A percentile compares a stretch with the other conserved stretches of the same genome.
phyloP scores from a whole-genome alignment of 805 yeast genomes.

The Priceomyces haplophilus region DNA sequence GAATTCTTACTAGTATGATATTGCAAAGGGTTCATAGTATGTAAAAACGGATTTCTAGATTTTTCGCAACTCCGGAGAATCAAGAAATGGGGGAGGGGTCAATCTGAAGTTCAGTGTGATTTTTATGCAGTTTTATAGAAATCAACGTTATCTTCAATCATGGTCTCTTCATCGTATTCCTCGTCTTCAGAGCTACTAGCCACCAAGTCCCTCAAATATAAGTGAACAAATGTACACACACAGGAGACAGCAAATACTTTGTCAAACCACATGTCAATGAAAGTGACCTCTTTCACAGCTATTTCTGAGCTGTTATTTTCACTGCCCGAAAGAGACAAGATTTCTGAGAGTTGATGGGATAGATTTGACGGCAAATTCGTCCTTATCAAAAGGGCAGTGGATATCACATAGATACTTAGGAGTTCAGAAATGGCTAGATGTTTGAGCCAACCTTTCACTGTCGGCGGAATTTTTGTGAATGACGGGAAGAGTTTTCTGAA shows the following conservation, averaged over 20 bases:
- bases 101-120: no score
- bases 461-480: slow-evolving; percentile 13
- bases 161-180: slow-evolving; percentile 33
- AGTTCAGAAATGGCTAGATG: slow-evolving; percentile 43
- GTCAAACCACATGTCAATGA: slow-evolving; percentile 52
- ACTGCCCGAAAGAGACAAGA: slow-evolving; percentile 35
- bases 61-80: no score
- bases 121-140: slow-evolving; percentile 7
- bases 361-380: slow-evolving; percentile 46
- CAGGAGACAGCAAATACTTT: slow-evolving; percentile 47
- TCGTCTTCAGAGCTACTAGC: slow-evolving; percentile 17
- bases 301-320: slow-evolving; percentile 16
- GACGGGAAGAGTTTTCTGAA: slow-evolving; percentile 33
- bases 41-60: no score
- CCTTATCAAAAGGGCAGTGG: slow-evolving; percentile 49
- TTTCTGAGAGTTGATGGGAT: slow-evolving; percentile 38
- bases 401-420: slow-evolving; percentile 48
- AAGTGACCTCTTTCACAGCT: slow-evolving; percentile 37
- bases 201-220: slow-evolving; percentile 17
- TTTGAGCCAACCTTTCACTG: slow-evolving; percentile 30
- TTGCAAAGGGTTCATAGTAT: no score
- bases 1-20: no score
- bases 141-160: slow-evolving; percentile 22
- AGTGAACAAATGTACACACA: slow-evolving; percentile 27
- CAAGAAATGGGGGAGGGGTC: no score